Evolutionary conservation across 495 filamentous ascomycete species (phyloP), one percentile per base, ranked within the genome.

Genomic region (Neurospora terricola): DNA sequence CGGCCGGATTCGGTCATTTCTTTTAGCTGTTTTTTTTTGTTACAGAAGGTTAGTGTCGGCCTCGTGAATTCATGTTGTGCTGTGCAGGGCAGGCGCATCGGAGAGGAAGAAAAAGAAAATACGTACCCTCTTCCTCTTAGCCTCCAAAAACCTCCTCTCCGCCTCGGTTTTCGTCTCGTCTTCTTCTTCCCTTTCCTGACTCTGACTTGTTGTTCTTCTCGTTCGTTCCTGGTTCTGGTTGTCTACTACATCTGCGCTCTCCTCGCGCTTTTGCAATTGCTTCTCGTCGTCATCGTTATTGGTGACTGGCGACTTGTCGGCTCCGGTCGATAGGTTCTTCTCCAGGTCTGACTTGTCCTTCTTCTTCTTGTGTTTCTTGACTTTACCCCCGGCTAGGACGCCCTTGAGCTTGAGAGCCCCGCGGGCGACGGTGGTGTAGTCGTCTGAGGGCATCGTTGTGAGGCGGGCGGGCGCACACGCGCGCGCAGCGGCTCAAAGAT

Each of bases 321-420:
- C 78, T 71, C 27, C 73, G 23, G 73, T 77, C 10, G 79, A 79
- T 54, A 82, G 78, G 75, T 77, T 80, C 75, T 75, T 83, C 54
- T 81, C 83, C 36, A 81, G 83, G 69, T 78, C 77, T 9, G 77
- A 40, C 68, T 84, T 85, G 72, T 74, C 77, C 75, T 87, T 87
- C 76, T 89, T 88, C 78, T 89, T 89, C 81, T 90, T 92, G 76
- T 89, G 89, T 68, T 84, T 83, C 74, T 84, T 84, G 74, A 89
- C 27, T 66, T 66, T 66, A 59, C 48, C 48, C 48, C 48, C 48
- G 27, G 54, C 54, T 85, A 77, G 88, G 14, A 81, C 84, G 76
- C 93, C 92, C 83, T 97, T 97, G 62, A 97, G 88, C 78, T 93
- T 94, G 59, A 96, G 89, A 36, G 88, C 88, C 73, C 91, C 91